Evolutionary conservation across 306 rosid species (phyloP).

Genomic region (Benincasa hispida): DNA sequence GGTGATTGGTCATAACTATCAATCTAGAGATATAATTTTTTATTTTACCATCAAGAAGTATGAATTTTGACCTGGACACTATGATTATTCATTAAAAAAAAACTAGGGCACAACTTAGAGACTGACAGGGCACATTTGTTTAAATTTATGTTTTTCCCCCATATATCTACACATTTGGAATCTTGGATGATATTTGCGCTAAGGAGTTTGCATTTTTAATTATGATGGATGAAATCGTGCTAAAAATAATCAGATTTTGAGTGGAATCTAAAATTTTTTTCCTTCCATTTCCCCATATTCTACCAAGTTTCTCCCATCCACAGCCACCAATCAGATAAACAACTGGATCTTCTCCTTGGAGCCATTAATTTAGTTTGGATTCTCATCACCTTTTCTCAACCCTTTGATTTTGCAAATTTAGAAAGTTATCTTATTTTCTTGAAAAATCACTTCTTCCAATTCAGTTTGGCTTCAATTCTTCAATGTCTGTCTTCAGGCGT

Average conservation of each 20-base stretch:
- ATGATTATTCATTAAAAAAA: neutral
- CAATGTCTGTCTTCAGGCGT: neutral
- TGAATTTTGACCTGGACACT: neutral
- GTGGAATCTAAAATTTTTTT: neutral
- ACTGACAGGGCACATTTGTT: neutral
- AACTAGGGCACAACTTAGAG: neutral
- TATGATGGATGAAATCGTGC: neutral
- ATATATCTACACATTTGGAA: neutral
- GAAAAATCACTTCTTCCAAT: neutral
- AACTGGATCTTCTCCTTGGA: neutral
- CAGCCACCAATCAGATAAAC: neutral
- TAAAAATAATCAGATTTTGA: too few relatives aligned
- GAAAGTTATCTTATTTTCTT: neutral
- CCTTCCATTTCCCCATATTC: neutral
- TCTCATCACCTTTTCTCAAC: neutral
- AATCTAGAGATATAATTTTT: neutral
- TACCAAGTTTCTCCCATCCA: neutral
- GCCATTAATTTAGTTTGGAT: neutral
- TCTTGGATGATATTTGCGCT: neutral
- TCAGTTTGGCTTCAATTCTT: neutral
- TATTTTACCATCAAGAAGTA: neutral
- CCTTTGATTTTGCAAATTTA: neutral
- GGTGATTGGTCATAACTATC: conserved; percentile 31
- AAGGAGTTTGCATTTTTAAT: neutral
- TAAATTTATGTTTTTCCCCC: neutral